phyloP scores from a whole-genome alignment of 305 asterid genomes.

The Fraxinus angustifolia region DNA sequence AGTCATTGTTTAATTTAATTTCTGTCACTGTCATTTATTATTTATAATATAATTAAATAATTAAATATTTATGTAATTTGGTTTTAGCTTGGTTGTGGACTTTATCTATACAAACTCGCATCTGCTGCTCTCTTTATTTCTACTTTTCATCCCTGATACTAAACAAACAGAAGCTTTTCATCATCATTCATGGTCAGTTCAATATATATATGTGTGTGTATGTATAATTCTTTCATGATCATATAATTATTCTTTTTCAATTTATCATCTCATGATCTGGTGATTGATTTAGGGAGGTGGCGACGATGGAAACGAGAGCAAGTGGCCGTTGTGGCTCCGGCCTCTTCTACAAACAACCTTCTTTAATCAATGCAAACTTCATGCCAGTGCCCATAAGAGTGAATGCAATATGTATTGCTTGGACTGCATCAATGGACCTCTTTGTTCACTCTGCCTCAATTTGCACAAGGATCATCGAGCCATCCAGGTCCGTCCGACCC shows the following conservation, averaged over 20 bases:
- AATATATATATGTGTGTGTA: background rate
- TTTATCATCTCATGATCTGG: background rate
- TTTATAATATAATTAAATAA: background rate
- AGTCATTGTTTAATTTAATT: background rate
- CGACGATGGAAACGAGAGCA: background rate
- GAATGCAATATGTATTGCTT: conserved; percentile 57
- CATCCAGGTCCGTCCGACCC: conserved; percentile 33
- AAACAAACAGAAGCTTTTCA: background rate
- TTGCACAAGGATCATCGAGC: conserved; percentile 44
- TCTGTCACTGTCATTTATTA: background rate
- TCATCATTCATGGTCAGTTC: conserved; percentile 14
- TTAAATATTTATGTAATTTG: background rate
- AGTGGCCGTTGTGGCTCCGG: conserved; percentile 34
- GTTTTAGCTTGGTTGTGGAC: conserved; percentile 23
- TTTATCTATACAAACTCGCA: conserved; percentile 12
- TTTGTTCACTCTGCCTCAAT: conserved; percentile 48
- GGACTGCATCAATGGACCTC: conserved; percentile 43
- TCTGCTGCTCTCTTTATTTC: conserved; percentile 12
- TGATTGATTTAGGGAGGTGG: conserved; percentile 10
- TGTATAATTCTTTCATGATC: background rate
- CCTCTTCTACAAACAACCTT: conserved; percentile 44
- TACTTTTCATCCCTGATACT: background rate
- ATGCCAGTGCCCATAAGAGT: conserved; percentile 49
- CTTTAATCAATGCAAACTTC: conserved; percentile 47
- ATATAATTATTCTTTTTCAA: background rate